Percentiles rank a stretch among this genome's conserved stretches.
These are phyloP conservation scores for Colletotrichum sp. DNA, from an alignment of 2,329 filamentous ascomycete genomes.

Conservation along the genomic window DNA sequence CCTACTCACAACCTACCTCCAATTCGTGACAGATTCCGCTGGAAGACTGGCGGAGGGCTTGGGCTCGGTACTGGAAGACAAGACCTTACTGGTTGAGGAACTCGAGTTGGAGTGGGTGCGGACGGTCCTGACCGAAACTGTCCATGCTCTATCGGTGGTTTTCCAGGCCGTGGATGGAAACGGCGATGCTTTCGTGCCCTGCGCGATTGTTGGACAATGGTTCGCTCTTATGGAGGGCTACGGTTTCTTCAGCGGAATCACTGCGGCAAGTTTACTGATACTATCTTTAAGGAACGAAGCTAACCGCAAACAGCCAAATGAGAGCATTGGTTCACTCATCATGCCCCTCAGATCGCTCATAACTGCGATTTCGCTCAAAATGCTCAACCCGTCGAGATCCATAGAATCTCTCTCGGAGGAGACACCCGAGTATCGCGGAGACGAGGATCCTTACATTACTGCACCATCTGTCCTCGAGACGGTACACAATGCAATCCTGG, in stretches of 20 bases:
- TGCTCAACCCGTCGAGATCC: conserved; percentile 70
- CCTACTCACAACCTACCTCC: conserved; percentile 54
- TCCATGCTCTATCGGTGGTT: conserved; percentile 75
- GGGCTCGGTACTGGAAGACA: conserved; percentile 55
- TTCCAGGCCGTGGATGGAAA: conserved; percentile 72
- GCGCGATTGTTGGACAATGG: conserved; percentile 70
- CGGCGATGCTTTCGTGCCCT: conserved; percentile 58
- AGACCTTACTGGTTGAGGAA: conserved; percentile 54
- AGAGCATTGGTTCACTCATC: conserved; percentile 55
- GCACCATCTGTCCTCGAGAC: conserved; percentile 73
- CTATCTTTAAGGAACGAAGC: not conserved
- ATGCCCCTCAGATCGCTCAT: conserved; percentile 72
- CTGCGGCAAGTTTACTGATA: conserved; percentile 50
- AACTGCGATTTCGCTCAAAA: conserved; percentile 71
- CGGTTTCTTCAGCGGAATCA: conserved; percentile 72
- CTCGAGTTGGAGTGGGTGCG: conserved; percentile 65
- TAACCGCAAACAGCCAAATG: conserved; percentile 33
- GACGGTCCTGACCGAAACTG: conserved; percentile 70
- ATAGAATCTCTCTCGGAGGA: conserved; percentile 57
- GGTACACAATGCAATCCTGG: conserved; percentile 74
- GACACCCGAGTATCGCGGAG: conserved; percentile 12
- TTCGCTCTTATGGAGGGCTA: conserved; percentile 74
- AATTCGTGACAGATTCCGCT: conserved; percentile 53
- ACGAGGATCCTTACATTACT: conserved; percentile 66
- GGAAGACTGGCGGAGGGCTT: conserved; percentile 53